phyloP scores from a whole-genome alignment of 192 early-diverging fungal genomes.

The Spizellomyces punctatus region DNA sequence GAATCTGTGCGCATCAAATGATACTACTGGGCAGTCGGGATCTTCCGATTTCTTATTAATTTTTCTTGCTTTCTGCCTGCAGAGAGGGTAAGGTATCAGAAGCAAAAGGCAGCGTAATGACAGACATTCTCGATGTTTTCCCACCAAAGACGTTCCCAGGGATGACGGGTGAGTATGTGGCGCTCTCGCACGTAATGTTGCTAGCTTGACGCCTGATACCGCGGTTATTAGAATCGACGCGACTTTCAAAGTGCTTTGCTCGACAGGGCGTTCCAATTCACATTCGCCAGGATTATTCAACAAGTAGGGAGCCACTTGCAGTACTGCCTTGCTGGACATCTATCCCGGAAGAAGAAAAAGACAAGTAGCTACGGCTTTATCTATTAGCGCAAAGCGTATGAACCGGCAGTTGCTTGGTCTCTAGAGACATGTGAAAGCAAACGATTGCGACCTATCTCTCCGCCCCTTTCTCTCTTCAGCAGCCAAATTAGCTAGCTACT shows the following conservation, averaged over 20 bases:
- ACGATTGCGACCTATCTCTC: too few relatives aligned
- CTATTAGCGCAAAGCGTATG: too few relatives aligned
- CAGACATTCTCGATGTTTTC: slow-evolving; percentile 37
- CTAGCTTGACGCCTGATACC: not conserved
- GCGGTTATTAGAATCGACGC: slow-evolving; percentile 31
- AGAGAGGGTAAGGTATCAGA: slow-evolving; percentile 11
- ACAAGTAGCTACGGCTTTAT: too few relatives aligned
- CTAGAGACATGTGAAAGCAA: too few relatives aligned
- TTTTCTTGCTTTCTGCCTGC: slow-evolving; percentile 5
- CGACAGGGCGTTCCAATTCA: slow-evolving; percentile 46
- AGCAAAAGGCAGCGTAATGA: slow-evolving; percentile 26
- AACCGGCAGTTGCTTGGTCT: too few relatives aligned
- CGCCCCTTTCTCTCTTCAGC: too few relatives aligned
- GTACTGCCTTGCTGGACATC: too few relatives aligned
- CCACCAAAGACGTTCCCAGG: slow-evolving; percentile 50
- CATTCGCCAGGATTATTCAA: slow-evolving; percentile 33
- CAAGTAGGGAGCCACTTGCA: not conserved
- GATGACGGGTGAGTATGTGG: slow-evolving; percentile 31
- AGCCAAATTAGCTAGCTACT: too few relatives aligned
- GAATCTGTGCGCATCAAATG: slow-evolving; percentile 22
- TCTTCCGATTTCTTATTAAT: slow-evolving; percentile 9
- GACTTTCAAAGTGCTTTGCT: slow-evolving; percentile 44
- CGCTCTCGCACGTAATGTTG: not conserved
- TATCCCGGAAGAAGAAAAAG: too few relatives aligned
- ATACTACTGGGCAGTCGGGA: slow-evolving; percentile 10